Base-by-base conservation (phyloP, 2,329 filamentous ascomycete genomes). In the Fusarium tuaranense region DNA sequence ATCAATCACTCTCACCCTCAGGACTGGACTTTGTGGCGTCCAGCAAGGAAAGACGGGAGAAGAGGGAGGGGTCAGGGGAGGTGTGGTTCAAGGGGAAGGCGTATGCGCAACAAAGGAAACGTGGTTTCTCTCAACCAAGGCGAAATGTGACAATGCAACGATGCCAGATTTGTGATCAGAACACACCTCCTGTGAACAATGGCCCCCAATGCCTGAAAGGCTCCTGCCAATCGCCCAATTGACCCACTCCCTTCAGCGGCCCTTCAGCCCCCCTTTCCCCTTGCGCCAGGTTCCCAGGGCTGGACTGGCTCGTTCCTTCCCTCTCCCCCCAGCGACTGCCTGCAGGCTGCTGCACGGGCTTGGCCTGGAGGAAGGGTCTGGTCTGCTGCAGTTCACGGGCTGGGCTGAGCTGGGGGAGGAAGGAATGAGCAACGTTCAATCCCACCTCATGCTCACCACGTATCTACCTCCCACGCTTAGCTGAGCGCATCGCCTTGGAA, bases 341-440 rank as follows among this genome's bases (percentile, higher is more conserved):
- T 75, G 72, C 72, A 75, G 70, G 65, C 69, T 73, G 73, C 69
- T 72, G 73, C 69, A 73, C 48, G n/a, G n/a, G n/a, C n/a, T 67
- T 39, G 64, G 57, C 58, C 61, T 65, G 63, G 62, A 63, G 36
- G 71, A 51, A 51, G 46, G 46, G 46, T 51, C 46, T 51, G 25
- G 65, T 70, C 71, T 62, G 71, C 71, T 76, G 74, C 74, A 77
- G 73, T 64, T 65, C 69, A 65, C 59, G 44, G 39, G 20, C 55
- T 67, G 68, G 59, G 60, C 32, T 44, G 48, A 18, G 27, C 60
- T 30, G 38, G 27, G 38, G 41, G 55, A 20, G 38, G 34, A 39
- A 32, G 58, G 38, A 25, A 32, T 16, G 7, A 41, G n/a, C 36
- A 41, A 32, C 58, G 64, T 44, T 36, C n/a, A 58, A 70, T 53